Evolutionary conservation across 331 rosid species (phyloP).

Genomic region (Malus hybrid): DNA sequence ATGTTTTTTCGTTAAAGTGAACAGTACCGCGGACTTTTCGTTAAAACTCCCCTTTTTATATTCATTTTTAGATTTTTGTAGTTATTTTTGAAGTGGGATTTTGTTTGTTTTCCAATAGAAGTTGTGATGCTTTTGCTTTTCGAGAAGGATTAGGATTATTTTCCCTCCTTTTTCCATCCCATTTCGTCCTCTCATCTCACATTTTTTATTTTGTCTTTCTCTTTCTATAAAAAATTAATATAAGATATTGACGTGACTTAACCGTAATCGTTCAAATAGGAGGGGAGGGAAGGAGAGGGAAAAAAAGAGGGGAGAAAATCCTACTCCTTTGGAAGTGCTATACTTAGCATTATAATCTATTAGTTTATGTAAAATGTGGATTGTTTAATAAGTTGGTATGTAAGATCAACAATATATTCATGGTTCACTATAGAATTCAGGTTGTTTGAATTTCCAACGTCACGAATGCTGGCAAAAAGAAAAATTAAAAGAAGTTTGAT

Average conservation of each 20-base stretch:
- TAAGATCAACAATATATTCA: neutral
- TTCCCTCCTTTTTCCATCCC: too few species aligned
- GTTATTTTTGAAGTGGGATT: neutral
- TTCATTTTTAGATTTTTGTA: neutral
- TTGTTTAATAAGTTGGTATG: neutral
- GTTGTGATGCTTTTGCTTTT: neutral
- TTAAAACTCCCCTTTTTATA: neutral
- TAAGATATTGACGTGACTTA: too few species aligned
- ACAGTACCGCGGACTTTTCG: too few species aligned
- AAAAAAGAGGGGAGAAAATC: too few species aligned
- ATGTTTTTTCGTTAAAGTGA: too few species aligned
- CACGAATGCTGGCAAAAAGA: neutral
- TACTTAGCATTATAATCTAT: neutral
- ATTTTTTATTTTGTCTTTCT: too few species aligned
- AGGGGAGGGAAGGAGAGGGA: too few species aligned
- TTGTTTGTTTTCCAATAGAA: neutral
- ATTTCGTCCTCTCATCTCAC: too few species aligned
- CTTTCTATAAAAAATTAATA: too few species aligned
- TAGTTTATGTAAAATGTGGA: neutral
- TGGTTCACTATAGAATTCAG: neutral
- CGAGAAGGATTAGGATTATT: too few species aligned
- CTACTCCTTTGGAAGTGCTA: too few species aligned
- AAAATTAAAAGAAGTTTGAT: neutral
- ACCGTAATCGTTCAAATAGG: too few species aligned
- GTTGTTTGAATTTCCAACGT: neutral